Percentiles rank a stretch among this genome's conserved stretches.
Evolutionary conservation across 1,284 basidiomycete genomes (phyloP).

Genomic region (Cryptococcus sp.): DNA sequence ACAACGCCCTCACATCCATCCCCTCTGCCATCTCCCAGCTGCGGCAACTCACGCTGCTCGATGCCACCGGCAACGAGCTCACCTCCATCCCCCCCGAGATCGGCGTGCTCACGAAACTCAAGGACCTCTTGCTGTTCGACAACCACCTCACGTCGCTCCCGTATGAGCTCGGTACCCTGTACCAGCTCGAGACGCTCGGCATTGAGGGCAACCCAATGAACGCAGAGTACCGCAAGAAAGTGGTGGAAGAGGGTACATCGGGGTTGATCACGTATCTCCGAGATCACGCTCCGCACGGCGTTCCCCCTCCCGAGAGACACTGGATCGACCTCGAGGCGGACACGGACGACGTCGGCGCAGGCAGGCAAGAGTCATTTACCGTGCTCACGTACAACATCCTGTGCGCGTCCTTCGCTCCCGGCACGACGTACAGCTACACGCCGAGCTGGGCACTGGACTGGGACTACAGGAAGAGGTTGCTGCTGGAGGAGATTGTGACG

Average conservation of each 20-base stretch:
- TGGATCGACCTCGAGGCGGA: constrained; percentile 76
- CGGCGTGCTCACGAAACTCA: constrained; percentile 84
- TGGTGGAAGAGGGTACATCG: constrained; percentile 89
- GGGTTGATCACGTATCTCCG: constrained; percentile 66
- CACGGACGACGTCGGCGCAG: constrained; percentile 55
- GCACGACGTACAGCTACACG: constrained; percentile 91
- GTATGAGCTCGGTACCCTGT: constrained; percentile 80
- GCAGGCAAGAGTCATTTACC: constrained; percentile 63
- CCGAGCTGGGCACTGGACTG: constrained; percentile 93
- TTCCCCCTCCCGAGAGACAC: constrained; percentile 75
- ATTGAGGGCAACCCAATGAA: constrained; percentile 95
- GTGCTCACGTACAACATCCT: constrained; percentile 93
- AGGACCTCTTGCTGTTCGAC: constrained; percentile 93
- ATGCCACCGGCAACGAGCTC: constrained; percentile 88
- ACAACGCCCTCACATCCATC: constrained; percentile 79
- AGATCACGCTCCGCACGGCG: constrained; percentile 69
- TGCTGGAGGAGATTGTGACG: constrained; percentile 79
- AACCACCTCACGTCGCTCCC: constrained; percentile 85
- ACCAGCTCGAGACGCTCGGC: constrained; percentile 89
- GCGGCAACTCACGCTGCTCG: constrained; percentile 82
- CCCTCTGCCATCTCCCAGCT: constrained; percentile 82
- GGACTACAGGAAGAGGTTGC: constrained; percentile 90
- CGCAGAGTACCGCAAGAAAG: constrained; percentile 66
- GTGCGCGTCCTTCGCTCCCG: constrained; percentile 86
- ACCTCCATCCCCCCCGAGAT: constrained; percentile 77